These are phyloP conservation scores for Xylaria castorea DNA, from an alignment of 495 filamentous ascomycete species.

Conservation along the genomic window DNA sequence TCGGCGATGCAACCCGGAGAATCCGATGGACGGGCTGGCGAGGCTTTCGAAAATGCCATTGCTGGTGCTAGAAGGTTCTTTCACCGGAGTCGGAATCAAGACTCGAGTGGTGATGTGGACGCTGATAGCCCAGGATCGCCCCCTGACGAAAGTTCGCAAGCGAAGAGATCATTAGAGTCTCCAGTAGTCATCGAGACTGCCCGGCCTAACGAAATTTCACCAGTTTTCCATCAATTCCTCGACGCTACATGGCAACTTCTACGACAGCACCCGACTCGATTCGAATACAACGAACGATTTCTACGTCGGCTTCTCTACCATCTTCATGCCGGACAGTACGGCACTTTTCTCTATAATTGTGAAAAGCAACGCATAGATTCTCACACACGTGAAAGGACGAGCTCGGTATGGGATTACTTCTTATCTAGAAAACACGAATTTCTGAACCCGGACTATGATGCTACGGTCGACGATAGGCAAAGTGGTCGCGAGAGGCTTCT, in stretches of 20 bases:
- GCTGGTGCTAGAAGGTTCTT: conserved; percentile 91
- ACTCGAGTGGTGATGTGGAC: conserved; percentile 59
- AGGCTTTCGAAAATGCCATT: conserved; percentile 85
- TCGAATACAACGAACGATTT: conserved; percentile 98
- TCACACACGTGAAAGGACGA: conserved; percentile 72
- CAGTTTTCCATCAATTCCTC: conserved; percentile 97
- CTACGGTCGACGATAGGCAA: conserved; percentile 74
- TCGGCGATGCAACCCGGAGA: conserved; percentile 60
- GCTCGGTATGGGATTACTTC: conserved; percentile 97
- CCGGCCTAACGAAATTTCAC: conserved; percentile 83
- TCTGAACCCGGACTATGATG: conserved; percentile 78
- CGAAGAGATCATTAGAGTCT: conserved; percentile 34
- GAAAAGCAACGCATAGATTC: conserved; percentile 88
- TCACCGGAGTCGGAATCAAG: conserved; percentile 73
- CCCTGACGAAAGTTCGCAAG: conserved; percentile 37
- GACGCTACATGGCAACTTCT: conserved; percentile 93
- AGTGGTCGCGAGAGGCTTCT: conserved; percentile 83
- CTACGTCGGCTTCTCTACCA: conserved; percentile 90
- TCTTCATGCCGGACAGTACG: conserved; percentile 94
- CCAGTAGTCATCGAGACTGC: conserved; percentile 49
- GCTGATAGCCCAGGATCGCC: conserved; percentile 34
- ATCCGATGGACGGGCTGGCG: conserved; percentile 65
- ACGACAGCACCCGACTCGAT: conserved; percentile 84
- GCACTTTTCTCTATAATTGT: conserved; percentile 94
- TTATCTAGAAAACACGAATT: conserved; percentile 79